Evolutionary conservation across 441 rosid species (phyloP).

Genomic region (California macrophylla): DNA sequence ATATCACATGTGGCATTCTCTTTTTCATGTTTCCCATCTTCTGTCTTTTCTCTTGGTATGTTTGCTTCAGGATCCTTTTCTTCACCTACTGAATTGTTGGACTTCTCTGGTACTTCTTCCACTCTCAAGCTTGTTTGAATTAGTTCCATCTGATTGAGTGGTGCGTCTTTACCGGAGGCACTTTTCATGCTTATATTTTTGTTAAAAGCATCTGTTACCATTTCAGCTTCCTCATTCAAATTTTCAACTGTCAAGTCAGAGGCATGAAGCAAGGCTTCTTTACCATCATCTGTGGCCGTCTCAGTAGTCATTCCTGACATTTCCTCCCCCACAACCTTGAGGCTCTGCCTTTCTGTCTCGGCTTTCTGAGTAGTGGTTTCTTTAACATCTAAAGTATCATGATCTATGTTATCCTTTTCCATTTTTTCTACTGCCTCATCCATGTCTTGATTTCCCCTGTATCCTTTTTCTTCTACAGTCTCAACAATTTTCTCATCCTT

Average conservation of each 20-base stretch:
- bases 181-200: constrained; percentile 13
- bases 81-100: constrained; percentile 12
- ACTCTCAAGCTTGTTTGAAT: constrained; percentile 14
- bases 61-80: constrained; percentile 15
- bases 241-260: constrained; percentile 15
- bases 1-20: neutral
- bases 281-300: constrained; percentile 18
- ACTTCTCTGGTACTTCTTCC: constrained; percentile 15
- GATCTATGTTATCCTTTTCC: constrained; percentile 11
- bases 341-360: constrained; percentile 12
- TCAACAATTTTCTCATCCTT: constrained; percentile 21
- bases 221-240: constrained; percentile 20
- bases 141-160: constrained; percentile 6
- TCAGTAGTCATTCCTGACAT: constrained; percentile 16
- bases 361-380: constrained; percentile 9
- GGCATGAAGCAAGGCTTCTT: constrained; percentile 21
- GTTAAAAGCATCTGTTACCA: neutral
- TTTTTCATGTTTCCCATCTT: constrained; percentile 13
- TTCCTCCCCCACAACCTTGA: constrained; percentile 12
- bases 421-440: constrained; percentile 15
- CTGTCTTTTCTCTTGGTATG: constrained; percentile 16
- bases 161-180: neutral
- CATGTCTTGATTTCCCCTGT: too few relatives aligned
- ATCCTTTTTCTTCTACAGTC: constrained; percentile 16
- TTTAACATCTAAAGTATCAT: constrained; percentile 13